Percentiles rank a stretch among this genome's conserved stretches.
Conservation (phyloP, 1,284 basidiomycete genomes). For the Xerocomus amazonicus region DNA sequence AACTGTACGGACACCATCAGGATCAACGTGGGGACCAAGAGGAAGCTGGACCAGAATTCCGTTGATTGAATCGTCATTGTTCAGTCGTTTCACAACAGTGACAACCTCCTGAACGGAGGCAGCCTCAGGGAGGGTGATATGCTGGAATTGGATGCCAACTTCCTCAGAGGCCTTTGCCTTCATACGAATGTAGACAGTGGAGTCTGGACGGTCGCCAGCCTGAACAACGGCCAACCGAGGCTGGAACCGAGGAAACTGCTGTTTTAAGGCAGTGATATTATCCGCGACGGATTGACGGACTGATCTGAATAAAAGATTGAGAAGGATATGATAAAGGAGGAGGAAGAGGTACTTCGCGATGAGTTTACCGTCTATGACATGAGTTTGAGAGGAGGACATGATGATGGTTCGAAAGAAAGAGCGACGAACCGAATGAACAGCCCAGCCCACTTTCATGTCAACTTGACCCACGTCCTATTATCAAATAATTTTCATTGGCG, state of each 20-base stretch:
- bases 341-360: constrained; percentile 72
- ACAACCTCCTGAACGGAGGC: constrained; percentile 77
- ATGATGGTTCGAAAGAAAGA: constrained; percentile 39
- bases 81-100: constrained; percentile 76
- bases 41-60: constrained; percentile 98
- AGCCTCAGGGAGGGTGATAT: constrained; percentile 73
- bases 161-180: constrained; percentile 95
- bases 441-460: constrained; percentile 9
- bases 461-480: background rate
- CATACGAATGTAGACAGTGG: constrained; percentile 94
- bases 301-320: constrained; percentile 46
- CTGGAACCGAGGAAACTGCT: constrained; percentile 78
- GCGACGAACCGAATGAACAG: constrained; percentile 7
- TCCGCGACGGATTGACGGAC: constrained; percentile 73
- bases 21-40: constrained; percentile 79
- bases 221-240: constrained; percentile 93
- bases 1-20: constrained; percentile 85
- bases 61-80: constrained; percentile 79
- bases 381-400: constrained; percentile 50
- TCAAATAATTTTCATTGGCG: background rate
- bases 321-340: constrained; percentile 5
- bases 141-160: constrained; percentile 87
- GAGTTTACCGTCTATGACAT: constrained; percentile 84
- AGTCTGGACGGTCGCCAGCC: constrained; percentile 89
- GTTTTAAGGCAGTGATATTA: constrained; percentile 59